A percentile compares a stretch with the other conserved stretches of the same genome.
Evolutionary conservation across 345 rosid genomes (phyloP).

Genomic region (Lepidium africanum): DNA sequence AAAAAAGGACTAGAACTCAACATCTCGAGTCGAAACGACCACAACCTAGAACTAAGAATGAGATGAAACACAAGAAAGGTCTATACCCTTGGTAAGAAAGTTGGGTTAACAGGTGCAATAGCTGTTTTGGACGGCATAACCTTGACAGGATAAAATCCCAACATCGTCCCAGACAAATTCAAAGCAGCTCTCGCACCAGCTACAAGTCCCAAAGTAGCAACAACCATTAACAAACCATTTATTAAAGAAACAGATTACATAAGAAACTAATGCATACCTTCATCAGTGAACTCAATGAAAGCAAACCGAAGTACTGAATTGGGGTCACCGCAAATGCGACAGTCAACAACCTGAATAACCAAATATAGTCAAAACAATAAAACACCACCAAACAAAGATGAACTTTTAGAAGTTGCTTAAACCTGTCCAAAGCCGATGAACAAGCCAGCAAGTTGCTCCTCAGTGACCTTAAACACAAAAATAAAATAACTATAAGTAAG

Average conservation of each 20-base stretch:
- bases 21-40: background rate
- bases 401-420: background rate
- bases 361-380: background rate
- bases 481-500: background rate
- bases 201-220: slow-evolving; percentile 23
- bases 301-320: slow-evolving; percentile 96
- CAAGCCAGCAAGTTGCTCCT: slow-evolving; percentile 90
- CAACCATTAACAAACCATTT: background rate
- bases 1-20: slow-evolving; percentile 4
- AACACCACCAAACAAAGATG: background rate
- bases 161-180: slow-evolving; percentile 72
- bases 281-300: slow-evolving; percentile 86
- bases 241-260: background rate
- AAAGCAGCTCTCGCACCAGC: slow-evolving; percentile 71
- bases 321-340: slow-evolving; percentile 95
- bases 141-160: slow-evolving; percentile 83
- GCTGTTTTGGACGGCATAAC: slow-evolving; percentile 95
- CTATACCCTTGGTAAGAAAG: slow-evolving; percentile 85
- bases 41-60: background rate
- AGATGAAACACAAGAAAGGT: background rate
- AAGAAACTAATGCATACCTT: slow-evolving; percentile 40
- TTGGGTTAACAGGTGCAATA: slow-evolving; percentile 93
- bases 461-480: slow-evolving; percentile 57
- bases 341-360: slow-evolving; percentile 64
- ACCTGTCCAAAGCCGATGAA: slow-evolving; percentile 85